These are phyloP conservation scores for Agrocybe praecox DNA, from an alignment of 768 basidiomycete genomes.

Conservation along the genomic window DNA sequence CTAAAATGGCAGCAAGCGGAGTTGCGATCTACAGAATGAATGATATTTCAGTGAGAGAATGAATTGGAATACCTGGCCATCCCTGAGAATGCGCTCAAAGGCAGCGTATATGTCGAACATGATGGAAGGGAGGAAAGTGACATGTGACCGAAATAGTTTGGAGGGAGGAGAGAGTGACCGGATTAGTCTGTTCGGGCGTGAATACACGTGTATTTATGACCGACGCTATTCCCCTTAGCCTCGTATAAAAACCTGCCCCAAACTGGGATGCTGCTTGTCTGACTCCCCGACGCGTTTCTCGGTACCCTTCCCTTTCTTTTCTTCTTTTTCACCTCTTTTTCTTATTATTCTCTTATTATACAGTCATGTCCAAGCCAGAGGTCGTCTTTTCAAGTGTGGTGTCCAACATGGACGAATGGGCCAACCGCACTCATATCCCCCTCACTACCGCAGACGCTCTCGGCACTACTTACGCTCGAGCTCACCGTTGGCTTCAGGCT, in stretches of 20 bases:
- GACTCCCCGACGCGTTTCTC: conserved; percentile 18
- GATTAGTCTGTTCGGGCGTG: conserved; percentile 42
- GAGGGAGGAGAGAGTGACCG: conserved; percentile 11
- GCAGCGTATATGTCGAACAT: conserved; percentile 45
- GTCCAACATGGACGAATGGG: conserved; percentile 83
- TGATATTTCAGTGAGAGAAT: background rate
- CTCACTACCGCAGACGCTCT: conserved; percentile 83
- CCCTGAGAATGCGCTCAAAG: conserved; percentile 60
- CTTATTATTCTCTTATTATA: conserved; percentile 10
- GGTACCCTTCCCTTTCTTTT: conserved; percentile 19
- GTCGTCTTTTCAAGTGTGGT: conserved; percentile 83
- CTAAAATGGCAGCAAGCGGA: conserved; percentile 87
- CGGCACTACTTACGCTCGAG: conserved; percentile 78
- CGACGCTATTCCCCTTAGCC: conserved; percentile 61
- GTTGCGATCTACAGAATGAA: conserved; percentile 59
- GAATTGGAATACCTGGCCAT: conserved; percentile 60
- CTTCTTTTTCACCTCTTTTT: conserved; percentile 16
- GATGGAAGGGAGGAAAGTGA: conserved; percentile 13
- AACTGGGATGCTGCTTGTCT: conserved; percentile 30
- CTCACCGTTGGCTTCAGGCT: conserved; percentile 73
- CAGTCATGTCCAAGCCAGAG: conserved; percentile 41
- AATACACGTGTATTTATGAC: conserved; percentile 81
- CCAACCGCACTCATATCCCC: conserved; percentile 75
- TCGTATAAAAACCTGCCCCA: conserved; percentile 42
- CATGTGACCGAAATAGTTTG: conserved; percentile 17